These are phyloP conservation scores for Garcia nutans DNA, from an alignment of 345 rosid species.

Conservation along the genomic window DNA sequence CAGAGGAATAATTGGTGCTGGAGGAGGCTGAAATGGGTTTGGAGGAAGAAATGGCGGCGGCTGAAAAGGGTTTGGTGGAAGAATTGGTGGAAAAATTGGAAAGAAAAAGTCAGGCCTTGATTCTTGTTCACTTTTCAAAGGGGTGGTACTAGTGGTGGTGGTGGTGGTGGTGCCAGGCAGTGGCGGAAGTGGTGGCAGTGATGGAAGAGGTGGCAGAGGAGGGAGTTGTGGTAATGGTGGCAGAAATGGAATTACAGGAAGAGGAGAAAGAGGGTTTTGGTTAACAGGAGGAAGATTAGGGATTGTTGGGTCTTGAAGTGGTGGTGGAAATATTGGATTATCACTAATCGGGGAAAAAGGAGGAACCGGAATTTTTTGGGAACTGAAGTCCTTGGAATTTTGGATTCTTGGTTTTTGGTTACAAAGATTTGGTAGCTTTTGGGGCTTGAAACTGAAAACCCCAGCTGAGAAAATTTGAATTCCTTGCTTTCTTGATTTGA, in stretches of 20 bases:
- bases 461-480: constrained; percentile 84
- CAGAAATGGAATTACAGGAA: constrained; percentile 42
- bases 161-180: constrained; percentile 29
- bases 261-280: constrained; percentile 25
- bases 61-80: constrained; percentile 31
- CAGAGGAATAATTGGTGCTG: constrained; percentile 37
- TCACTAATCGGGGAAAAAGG: background rate
- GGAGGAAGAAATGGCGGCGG: constrained; percentile 28
- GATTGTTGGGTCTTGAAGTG: constrained; percentile 37
- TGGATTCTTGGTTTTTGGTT: constrained; percentile 50
- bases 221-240: constrained; percentile 53
- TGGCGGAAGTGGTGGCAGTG: constrained; percentile 42
- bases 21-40: constrained; percentile 29
- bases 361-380: constrained; percentile 11
- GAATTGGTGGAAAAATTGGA: constrained; percentile 19
- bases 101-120: constrained; percentile 15
- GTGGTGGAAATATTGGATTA: constrained; percentile 41
- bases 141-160: background rate
- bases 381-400: constrained; percentile 9
- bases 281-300: constrained; percentile 22
- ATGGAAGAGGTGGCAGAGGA: constrained; percentile 50
- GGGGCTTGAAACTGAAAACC: constrained; percentile 77
- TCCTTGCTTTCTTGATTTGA: constrained; percentile 52
- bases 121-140: background rate
- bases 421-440: constrained; percentile 57